Conservation (phyloP, 768 basidiomycete species). For the Mycena galopus region DNA sequence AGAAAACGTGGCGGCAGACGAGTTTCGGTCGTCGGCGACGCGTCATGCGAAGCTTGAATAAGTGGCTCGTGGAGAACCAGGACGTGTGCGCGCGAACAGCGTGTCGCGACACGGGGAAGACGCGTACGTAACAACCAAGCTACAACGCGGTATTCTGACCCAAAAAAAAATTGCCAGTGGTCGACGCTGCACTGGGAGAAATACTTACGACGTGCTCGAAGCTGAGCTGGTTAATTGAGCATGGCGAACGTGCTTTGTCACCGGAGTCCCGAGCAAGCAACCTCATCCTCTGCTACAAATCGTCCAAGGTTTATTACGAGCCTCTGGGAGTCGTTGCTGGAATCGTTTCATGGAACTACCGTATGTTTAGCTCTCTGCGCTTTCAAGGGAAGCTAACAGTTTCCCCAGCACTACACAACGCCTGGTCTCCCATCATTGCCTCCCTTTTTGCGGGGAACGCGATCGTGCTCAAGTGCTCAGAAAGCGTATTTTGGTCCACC, state of each 20-base stretch:
- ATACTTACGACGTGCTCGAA: conserved; percentile 96
- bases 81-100: conserved; percentile 88
- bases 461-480: conserved; percentile 92
- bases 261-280: conserved; percentile 80
- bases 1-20: conserved; percentile 78
- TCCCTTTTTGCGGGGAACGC: conserved; percentile 92
- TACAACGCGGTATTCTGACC: not conserved
- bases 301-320: conserved; percentile 84
- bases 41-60: conserved; percentile 88
- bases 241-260: conserved; percentile 83
- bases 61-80: conserved; percentile 95
- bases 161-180: conserved; percentile 61
- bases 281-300: conserved; percentile 81
- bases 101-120: conserved; percentile 96
- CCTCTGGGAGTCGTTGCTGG: conserved; percentile 94
- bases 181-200: conserved; percentile 96
- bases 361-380: conserved; percentile 53
- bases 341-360: conserved; percentile 96
- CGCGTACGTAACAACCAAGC: conserved; percentile 65
- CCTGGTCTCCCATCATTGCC: conserved; percentile 94
- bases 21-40: conserved; percentile 84
- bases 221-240: conserved; percentile 89
- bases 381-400: not conserved
- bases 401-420: conserved; percentile 88
- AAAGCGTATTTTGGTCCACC: conserved; percentile 93